Conservation (phyloP, 2,329 filamentous ascomycete species). For the Aureobasidium sp. region DNA sequence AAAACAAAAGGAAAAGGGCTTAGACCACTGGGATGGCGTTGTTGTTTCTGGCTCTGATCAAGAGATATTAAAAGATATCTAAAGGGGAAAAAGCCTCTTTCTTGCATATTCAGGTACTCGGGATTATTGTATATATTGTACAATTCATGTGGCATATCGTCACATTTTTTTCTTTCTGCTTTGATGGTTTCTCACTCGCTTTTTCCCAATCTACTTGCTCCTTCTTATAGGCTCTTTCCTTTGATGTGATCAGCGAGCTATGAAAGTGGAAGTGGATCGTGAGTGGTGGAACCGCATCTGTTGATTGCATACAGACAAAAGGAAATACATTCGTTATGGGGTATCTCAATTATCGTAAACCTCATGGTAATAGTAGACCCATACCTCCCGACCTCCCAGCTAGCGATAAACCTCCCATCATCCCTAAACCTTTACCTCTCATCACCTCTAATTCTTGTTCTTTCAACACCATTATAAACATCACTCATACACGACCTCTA, state of each 20-base stretch:
- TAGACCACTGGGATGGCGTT: background rate
- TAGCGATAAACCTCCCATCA: background rate
- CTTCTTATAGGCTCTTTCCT: too few species aligned
- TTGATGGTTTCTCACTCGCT: background rate
- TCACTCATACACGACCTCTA: slow-evolving; percentile 7
- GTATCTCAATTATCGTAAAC: background rate
- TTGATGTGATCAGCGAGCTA: too few species aligned
- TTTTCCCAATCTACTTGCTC: too few species aligned
- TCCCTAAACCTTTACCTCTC: too few species aligned
- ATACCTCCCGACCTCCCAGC: background rate
- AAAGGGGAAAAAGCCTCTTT: background rate
- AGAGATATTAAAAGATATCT: too few species aligned
- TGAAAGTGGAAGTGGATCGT: too few species aligned
- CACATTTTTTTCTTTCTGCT: background rate
- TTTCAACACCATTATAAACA: too few species aligned
- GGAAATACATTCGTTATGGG: background rate
- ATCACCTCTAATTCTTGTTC: too few species aligned
- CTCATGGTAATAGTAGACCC: background rate
- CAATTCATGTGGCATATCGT: background rate
- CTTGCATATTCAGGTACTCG: background rate
- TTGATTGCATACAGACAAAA: too few species aligned
- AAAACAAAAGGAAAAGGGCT: background rate
- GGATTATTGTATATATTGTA: background rate
- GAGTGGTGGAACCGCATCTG: too few species aligned
- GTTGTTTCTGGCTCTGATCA: background rate